Evolutionary conservation across 176 grass and related monocot species (phyloP), one percentile per base, ranked within the genome.

Genomic region (Avena eriantha): DNA sequence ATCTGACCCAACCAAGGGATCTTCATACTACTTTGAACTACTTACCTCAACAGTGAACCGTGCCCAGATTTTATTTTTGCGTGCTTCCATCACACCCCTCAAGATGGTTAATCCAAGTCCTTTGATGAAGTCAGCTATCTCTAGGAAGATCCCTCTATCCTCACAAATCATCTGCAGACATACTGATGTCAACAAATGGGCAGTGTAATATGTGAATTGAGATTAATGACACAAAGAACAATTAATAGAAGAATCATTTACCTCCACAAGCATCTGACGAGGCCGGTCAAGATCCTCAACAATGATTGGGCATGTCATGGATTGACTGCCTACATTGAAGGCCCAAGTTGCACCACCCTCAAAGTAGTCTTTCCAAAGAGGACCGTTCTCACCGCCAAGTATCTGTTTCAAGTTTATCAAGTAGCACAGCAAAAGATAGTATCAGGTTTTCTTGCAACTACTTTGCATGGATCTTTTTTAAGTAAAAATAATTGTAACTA

Each of bases 271-370:
- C 89, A 95, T 87, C 87, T 95, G 94, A 47, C 91, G 91, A 77
- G 89, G 94, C 31, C 81, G 91, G 14, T 95, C 87, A 9, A 95
- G 94, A 93, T 95, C 91, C 82, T 95, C 94, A 17, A 95, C 94
- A 46, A 95, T 89, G 45, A 95, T 95, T 17, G 94, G 94, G 29
- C 94, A 93, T 61, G 88, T 83, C 87, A 93, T 90, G 43, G 94
- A 89, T 72, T 95, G 94, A 78, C 89, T 85, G 56, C 87, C 91
- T 46, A 95, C 94, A 43, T 95, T 87, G 87, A 95, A 95, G 48
- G 94, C 94, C 94, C 94, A 95, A 60, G 94, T 95, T 22, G 94
- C 94, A 85, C 94, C 94, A 81, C 91, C 91, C 86, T 95, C 94
- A 10, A 91, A 89, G 74, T 87, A 91, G 61, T 95, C 91, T 91